Evolutionary conservation across 805 yeast species (phyloP), one percentile per base, ranked within the genome.

Genomic region (Teunomyces pallodes): DNA sequence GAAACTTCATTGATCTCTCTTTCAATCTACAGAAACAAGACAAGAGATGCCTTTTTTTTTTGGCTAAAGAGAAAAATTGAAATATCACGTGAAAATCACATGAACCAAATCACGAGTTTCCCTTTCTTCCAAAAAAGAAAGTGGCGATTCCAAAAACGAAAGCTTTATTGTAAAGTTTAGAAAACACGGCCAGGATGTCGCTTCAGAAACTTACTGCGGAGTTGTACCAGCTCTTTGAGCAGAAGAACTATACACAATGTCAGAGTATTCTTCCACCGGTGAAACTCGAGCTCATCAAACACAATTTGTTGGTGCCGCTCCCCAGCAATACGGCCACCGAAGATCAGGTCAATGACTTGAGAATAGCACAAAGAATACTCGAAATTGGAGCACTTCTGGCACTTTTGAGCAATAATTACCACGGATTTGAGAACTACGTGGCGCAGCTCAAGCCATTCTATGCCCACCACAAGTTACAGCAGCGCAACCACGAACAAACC

Each of bases 321-420:
- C 48, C 61, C 8, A 47, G 60, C 29, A 65, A 67, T 51, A 58
- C 74, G 68, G 45, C 58, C 66, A 47, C 66, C 54, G 45, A 66
- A 57, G 65, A 68, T 58, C 77, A 77, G 48, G 62, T 82, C 31
- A 80, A 78, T 49, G 97, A 91, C 68, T 76, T 90, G 48, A 75
- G 79, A 51, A 87, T 90, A 35, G 83, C 96, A 6, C 83, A 95
- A 56, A 82, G 86, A 36, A 86, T 92, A 38, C 72, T 94, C 44
- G 98, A 94, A 65, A 81, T 90, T 50, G 97, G 96, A 9, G 96
- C 96, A 0, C 72, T 92, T 46, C 79, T 87, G 13, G 79, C 91
- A 43, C 82, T 94, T 52, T 84, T 85, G 55, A 64, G 79, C 38
- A 69, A 77, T 31, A 77, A 87, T 52, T 80, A 85, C 58, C 77